These are phyloP conservation scores for Citrus inodora DNA, from an alignment of 345 rosid species.

Conservation along the genomic window DNA sequence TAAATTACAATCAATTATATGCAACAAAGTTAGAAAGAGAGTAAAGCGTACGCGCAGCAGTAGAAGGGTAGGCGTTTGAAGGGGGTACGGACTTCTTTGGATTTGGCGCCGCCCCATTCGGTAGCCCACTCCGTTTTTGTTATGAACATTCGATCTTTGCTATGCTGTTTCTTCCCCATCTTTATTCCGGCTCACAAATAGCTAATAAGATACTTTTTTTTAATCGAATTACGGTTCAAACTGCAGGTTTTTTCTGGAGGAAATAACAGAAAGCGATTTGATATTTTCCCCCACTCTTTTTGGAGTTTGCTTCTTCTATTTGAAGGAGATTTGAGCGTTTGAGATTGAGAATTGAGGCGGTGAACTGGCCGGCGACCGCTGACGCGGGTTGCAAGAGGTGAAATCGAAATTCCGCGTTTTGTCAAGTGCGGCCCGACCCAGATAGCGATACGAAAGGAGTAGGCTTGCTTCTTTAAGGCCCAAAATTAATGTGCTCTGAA, in stretches of 20 bases:
- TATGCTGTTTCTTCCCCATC: constrained; percentile 99
- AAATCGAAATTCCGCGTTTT: neutral
- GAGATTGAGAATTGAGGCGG: neutral
- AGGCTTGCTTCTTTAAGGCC: neutral
- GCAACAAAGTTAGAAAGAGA: neutral
- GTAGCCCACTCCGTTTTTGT: constrained; percentile 98
- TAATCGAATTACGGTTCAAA: neutral
- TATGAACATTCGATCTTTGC: constrained; percentile 94
- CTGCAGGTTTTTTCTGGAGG: neutral
- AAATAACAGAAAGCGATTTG: neutral
- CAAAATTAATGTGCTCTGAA: neutral
- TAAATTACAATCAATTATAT: neutral
- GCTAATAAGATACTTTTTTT: neutral
- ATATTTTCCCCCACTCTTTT: neutral
- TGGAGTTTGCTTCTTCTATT: neutral
- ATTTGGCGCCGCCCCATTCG: constrained; percentile 98
- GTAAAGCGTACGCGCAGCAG: constrained; percentile 80
- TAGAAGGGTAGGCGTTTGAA: constrained; percentile 95
- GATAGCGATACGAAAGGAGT: neutral
- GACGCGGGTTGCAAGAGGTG: neutral
- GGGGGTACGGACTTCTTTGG: constrained; percentile 65
- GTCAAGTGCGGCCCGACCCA: neutral
- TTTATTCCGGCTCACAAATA: constrained; percentile 2
- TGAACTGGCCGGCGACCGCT: neutral
- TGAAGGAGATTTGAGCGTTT: neutral